Base-by-base conservation (phyloP, 305 asterid genomes). In the Ilex paraguariensis region DNA sequence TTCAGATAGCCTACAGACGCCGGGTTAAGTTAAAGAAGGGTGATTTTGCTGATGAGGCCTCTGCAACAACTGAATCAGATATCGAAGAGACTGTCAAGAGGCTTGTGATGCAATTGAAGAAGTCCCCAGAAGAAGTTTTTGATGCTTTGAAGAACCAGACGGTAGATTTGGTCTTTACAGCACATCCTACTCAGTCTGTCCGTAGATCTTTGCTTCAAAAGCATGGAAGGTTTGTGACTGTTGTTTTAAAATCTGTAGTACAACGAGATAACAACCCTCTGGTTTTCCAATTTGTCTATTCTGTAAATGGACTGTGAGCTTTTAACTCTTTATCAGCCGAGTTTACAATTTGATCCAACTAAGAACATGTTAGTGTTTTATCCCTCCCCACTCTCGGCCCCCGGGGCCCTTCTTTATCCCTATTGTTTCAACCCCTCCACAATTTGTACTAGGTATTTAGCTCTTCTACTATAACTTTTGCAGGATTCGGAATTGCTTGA, bases 111-210 rank as follows among this genome's bases (percentile, higher is more conserved):
- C 13, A 56, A 12, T 12, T 73, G 67, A 80, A 80, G 13, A 80
- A 80, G 71, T 73, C 85, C 32, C 82, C 85, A 10, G 76, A 77
- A 74, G 78, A 80, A 66, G 65, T 80, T 62, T 80, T 80, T 45
- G 85, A 80, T 60, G 82, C 82, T 52, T 58, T 80, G 59, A 80
- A 80, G 73, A 80, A 80, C 64, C 85, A 80, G 69, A 80, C 85
- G 9, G 80, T 80, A 40, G 85, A 80, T 71, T 62, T 80, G 55
- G 85, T 80, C 50, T 61, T 80, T 1, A 80, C 85, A 7, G 82
- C 85, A 36, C 85, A 80, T 74, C 85, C 85, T 36, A 80, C 85
- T 63, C 85, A 80, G 42, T 74, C 85, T 57, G 80, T 76, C 42
- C 73, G 85, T 31, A 73, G 85, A 70, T 80, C 85, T 32, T 67